These are phyloP conservation scores for Aspergillus homomorphus DNA, from an alignment of 495 filamentous ascomycete genomes.

Conservation along the genomic window DNA sequence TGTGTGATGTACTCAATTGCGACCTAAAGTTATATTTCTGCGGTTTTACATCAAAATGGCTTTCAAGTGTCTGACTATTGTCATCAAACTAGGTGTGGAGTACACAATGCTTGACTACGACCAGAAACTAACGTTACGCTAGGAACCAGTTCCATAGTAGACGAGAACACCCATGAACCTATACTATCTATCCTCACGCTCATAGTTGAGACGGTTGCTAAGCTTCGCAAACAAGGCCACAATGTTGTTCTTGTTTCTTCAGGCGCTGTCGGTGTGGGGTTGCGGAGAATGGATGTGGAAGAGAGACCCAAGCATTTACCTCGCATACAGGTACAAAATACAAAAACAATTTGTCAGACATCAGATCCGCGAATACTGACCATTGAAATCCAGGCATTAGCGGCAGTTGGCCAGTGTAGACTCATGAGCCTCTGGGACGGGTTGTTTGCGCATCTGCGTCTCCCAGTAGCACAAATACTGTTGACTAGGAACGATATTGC, in stretches of 20 bases:
- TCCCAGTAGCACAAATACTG: conserved; percentile 91
- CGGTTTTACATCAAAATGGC: conserved; percentile 21
- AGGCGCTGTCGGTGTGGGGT: conserved; percentile 89
- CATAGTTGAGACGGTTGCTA: conserved; percentile 89
- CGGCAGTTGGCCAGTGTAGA: conserved; percentile 92
- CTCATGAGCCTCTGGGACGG: conserved; percentile 96
- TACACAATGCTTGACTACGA: conserved; percentile 16
- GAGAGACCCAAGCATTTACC: conserved; percentile 84
- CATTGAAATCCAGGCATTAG: conserved; percentile 64
- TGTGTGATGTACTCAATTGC: not conserved
- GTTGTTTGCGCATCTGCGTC: conserved; percentile 78
- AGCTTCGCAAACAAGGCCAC: conserved; percentile 84
- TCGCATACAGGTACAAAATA: conserved; percentile 65
- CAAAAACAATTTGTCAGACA: not conserved
- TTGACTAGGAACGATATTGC: conserved; percentile 97
- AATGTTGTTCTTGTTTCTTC: conserved; percentile 94
- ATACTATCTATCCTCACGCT: conserved; percentile 82
- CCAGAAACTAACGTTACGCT: conserved; percentile 13
- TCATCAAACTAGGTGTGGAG: conserved; percentile 88
- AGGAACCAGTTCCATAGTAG: conserved; percentile 98
- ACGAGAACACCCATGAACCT: conserved; percentile 97
- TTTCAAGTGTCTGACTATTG: conserved; percentile 59
- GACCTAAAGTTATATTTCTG: not conserved
- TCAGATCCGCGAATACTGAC: conserved; percentile 4
- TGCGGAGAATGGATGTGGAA: conserved; percentile 86